Conservation (phyloP, 2,329 filamentous ascomycete genomes). For the Hymenoscyphus albidus region DNA sequence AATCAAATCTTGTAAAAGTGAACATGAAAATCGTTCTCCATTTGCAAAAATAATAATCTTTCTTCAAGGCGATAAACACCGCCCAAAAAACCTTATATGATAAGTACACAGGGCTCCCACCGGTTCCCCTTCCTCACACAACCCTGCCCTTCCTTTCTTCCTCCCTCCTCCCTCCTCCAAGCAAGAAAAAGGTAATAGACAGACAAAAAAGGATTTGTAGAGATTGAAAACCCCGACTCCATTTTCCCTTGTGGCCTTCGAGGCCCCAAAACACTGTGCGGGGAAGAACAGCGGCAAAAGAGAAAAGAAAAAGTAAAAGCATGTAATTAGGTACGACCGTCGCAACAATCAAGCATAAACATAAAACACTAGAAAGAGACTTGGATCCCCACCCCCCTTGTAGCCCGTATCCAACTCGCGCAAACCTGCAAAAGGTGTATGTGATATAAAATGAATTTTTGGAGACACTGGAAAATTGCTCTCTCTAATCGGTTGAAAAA, state of each 20-base stretch:
- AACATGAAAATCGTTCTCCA: slow-evolving; percentile 28
- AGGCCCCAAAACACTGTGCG: slow-evolving; percentile 23
- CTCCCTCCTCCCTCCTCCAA: neutral
- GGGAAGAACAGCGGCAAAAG: slow-evolving; percentile 16
- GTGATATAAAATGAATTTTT: slow-evolving; percentile 30
- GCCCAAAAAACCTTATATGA: slow-evolving; percentile 25
- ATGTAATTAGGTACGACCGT: slow-evolving; percentile 31
- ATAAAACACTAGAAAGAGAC: slow-evolving; percentile 26
- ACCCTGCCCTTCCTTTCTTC: slow-evolving; percentile 16
- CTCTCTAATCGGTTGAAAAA: slow-evolving; percentile 30
- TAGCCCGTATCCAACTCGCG: slow-evolving; percentile 28
- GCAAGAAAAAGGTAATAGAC: slow-evolving; percentile 10
- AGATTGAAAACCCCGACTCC: slow-evolving; percentile 27
- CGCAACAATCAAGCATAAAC: slow-evolving; percentile 30
- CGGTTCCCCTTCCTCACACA: slow-evolving; percentile 16
- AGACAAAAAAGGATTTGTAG: slow-evolving; percentile 26
- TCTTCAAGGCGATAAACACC: slow-evolving; percentile 17
- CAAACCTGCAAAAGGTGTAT: slow-evolving; percentile 24
- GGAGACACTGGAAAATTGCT: slow-evolving; percentile 24
- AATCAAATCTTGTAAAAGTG: neutral
- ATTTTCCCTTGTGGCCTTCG: slow-evolving; percentile 19
- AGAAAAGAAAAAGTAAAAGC: slow-evolving; percentile 12
- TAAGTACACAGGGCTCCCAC: slow-evolving; percentile 34
- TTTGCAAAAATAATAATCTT: slow-evolving; percentile 22
- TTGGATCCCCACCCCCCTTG: slow-evolving; percentile 5